phyloP scores from a whole-genome alignment of 208 protist species.

The Leishmania turanica region DNA sequence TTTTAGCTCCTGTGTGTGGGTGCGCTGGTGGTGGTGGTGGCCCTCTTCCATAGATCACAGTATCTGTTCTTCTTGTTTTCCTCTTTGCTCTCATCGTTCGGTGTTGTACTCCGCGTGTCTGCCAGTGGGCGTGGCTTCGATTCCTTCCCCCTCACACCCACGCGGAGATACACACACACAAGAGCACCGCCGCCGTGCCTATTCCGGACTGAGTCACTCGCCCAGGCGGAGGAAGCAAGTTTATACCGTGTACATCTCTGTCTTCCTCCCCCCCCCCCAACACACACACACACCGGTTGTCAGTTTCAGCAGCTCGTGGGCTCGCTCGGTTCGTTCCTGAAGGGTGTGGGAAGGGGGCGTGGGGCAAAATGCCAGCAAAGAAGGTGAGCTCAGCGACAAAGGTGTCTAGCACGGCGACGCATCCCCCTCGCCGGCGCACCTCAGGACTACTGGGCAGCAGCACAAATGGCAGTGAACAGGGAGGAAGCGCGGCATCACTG shows the following conservation, averaged over 20 bases:
- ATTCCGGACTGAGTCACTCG: neutral
- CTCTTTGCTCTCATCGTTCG: neutral
- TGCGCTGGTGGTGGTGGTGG: neutral
- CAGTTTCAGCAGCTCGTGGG: neutral
- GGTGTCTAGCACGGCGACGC: neutral
- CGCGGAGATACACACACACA: neutral
- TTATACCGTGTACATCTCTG: neutral
- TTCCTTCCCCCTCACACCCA: neutral
- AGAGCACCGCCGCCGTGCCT: neutral
- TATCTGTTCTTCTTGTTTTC: neutral
- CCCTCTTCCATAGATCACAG: neutral
- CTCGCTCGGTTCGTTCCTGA: neutral
- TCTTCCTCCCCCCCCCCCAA: neutral
- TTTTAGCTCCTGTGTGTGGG: too few species aligned
- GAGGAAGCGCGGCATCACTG: neutral
- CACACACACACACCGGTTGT: neutral
- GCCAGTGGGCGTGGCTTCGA: neutral
- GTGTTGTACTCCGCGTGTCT: neutral
- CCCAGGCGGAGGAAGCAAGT: neutral
- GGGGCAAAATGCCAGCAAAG: conserved; percentile 17
- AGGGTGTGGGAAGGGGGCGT: neutral
- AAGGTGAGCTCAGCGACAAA: conserved; percentile 3
- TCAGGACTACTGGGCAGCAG: conserved; percentile 5
- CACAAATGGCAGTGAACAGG: conserved; percentile 15
- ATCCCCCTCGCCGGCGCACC: conserved; percentile 7